These are phyloP conservation scores for Pseudonectria buxi DNA, from an alignment of 2,329 filamentous ascomycete species.

Conservation along the genomic window DNA sequence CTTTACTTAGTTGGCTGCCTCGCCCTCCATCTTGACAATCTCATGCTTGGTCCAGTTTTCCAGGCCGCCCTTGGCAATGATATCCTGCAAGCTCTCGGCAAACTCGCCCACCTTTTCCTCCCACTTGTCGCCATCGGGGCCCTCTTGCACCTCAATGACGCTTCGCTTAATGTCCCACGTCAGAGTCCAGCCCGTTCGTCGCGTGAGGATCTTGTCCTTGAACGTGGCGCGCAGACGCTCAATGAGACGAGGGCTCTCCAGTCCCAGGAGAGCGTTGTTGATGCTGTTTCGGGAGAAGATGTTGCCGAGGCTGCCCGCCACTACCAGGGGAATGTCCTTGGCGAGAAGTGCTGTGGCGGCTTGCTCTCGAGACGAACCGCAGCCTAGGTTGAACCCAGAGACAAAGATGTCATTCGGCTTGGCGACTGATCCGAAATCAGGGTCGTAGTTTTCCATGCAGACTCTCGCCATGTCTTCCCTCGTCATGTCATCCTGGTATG, in stretches of 20 bases:
- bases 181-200: slow-evolving; percentile 76
- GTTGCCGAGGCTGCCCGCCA: slow-evolving; percentile 74
- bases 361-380: slow-evolving; percentile 70
- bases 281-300: slow-evolving; percentile 75
- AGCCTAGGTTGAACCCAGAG: slow-evolving; percentile 81
- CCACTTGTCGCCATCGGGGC: slow-evolving; percentile 13
- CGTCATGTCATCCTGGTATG: slow-evolving; percentile 79
- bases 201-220: slow-evolving; percentile 51
- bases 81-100: slow-evolving; percentile 17
- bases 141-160: slow-evolving; percentile 13
- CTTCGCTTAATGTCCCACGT: slow-evolving; percentile 61
- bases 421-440: slow-evolving; percentile 56
- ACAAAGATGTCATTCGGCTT: slow-evolving; percentile 73
- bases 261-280: slow-evolving; percentile 68
- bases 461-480: slow-evolving; percentile 75
- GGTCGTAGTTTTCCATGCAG: slow-evolving; percentile 91
- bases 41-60: slow-evolving; percentile 14
- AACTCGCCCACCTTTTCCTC: slow-evolving; percentile 20
- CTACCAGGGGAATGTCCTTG: slow-evolving; percentile 71
- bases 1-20: too few relatives aligned
- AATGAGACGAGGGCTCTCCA: slow-evolving; percentile 63
- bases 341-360: slow-evolving; percentile 82
- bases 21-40: too few relatives aligned
- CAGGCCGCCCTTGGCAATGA: slow-evolving; percentile 17
- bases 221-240: slow-evolving; percentile 58